These are phyloP conservation scores for Lecanosticta acicola DNA, from an alignment of 2,329 filamentous ascomycete species.

Conservation along the genomic window DNA sequence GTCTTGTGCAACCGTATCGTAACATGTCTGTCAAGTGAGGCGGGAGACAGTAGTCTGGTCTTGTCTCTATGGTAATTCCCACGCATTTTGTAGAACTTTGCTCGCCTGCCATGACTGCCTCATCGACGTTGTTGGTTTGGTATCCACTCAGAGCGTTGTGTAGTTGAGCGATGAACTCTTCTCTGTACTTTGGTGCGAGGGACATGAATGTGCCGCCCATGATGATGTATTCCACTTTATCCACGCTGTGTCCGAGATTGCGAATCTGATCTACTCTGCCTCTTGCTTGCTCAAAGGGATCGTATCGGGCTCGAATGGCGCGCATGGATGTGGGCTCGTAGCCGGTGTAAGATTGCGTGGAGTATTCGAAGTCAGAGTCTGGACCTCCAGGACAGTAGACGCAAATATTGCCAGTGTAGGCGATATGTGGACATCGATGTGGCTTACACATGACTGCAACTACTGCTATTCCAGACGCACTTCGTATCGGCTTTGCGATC, in stretches of 20 bases:
- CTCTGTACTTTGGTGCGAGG: conserved; percentile 76
- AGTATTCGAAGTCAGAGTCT: conserved; percentile 98
- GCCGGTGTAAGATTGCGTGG: conserved; percentile 95
- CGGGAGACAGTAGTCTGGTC: conserved; percentile 93
- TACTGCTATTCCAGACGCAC: conserved; percentile 93
- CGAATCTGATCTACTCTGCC: conserved; percentile 96
- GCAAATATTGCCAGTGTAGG: conserved; percentile 97
- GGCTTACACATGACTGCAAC: conserved; percentile 99
- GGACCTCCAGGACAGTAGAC: conserved; percentile 97
- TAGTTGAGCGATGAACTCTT: conserved; percentile 89
- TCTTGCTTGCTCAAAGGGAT: conserved; percentile 94
- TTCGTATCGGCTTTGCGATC: conserved; percentile 93
- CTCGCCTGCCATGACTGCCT: conserved; percentile 87
- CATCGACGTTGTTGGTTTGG: conserved; percentile 87
- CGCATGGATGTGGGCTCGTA: conserved; percentile 99
- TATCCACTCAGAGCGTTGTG: conserved; percentile 97
- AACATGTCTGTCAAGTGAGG: conserved; percentile 95
- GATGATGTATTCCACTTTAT: conserved; percentile 99
- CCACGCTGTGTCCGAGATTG: conserved; percentile 88
- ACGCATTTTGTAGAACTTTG: conserved; percentile 98
- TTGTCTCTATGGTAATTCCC: conserved; percentile 95
- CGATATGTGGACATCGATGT: conserved; percentile 93
- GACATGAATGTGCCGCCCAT: conserved; percentile 99
- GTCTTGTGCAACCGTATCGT: conserved; percentile 89
- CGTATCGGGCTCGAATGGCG: conserved; percentile 91